Evolutionary conservation across 805 yeast genomes (phyloP).

Genomic region (Metschnikowia lachancei): DNA sequence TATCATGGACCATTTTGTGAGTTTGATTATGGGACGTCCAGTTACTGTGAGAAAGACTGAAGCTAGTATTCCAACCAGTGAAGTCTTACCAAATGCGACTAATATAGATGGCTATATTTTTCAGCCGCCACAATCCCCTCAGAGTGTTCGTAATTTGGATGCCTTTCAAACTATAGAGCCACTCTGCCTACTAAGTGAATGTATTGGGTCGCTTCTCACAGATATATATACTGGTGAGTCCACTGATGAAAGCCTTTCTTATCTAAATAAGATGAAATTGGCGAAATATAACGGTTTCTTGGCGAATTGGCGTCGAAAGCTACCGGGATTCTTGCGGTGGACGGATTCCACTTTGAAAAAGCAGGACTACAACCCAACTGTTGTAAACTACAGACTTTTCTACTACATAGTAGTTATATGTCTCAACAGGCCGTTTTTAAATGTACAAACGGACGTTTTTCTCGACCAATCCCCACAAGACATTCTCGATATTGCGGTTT

Average conservation of each 20-base stretch:
- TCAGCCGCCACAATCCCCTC: conserved; percentile 9
- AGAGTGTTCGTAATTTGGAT: conserved; percentile 14
- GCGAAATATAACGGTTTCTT: conserved; percentile 14
- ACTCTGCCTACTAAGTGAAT: conserved; percentile 19
- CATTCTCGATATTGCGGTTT: conserved; percentile 16
- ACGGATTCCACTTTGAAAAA: conserved; percentile 9
- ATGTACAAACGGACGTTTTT: conserved; percentile 10
- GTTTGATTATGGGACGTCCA: conserved; percentile 22
- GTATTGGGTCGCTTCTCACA: conserved; percentile 18
- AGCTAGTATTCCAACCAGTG: conserved; percentile 20
- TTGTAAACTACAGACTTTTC: conserved; percentile 18
- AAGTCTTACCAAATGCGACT: conserved; percentile 17
- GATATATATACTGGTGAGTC: conserved; percentile 18
- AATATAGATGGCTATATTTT: conserved; percentile 17
- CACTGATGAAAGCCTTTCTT: conserved; percentile 14
- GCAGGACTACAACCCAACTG: conserved; percentile 19
- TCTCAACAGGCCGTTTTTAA: conserved; percentile 17
- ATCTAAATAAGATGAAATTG: conserved; percentile 13
- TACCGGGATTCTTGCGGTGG: conserved; percentile 18
- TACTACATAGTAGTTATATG: conserved; percentile 20
- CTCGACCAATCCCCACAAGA: conserved; percentile 9
- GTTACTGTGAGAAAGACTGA: conserved; percentile 21
- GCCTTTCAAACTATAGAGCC: conserved; percentile 18
- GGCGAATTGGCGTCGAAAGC: conserved; percentile 15
- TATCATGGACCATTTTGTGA: conserved; percentile 19